Evolutionary conservation across 2,329 filamentous ascomycete genomes (phyloP).

Genomic region (Emmonsiellopsis sp.): DNA sequence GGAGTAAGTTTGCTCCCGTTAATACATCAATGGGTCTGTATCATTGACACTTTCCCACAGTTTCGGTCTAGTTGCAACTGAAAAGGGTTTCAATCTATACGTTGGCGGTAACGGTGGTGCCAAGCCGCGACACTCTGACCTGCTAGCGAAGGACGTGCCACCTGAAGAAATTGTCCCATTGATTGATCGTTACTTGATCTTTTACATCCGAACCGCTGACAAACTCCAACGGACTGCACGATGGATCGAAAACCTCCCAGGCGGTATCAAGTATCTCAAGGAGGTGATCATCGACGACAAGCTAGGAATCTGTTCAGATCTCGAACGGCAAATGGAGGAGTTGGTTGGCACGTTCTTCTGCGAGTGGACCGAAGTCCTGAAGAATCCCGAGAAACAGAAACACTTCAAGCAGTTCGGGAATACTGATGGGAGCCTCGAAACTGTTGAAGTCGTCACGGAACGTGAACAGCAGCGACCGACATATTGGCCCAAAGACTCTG

Average conservation of each 20-base stretch:
- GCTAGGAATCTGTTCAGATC: constrained; percentile 71
- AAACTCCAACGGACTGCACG: constrained; percentile 80
- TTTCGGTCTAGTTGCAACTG: constrained; percentile 83
- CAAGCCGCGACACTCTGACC: constrained; percentile 70
- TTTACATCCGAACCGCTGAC: constrained; percentile 89
- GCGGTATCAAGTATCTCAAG: constrained; percentile 72
- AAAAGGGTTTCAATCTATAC: constrained; percentile 90
- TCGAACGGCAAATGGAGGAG: constrained; percentile 81
- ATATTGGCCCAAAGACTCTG: constrained; percentile 64
- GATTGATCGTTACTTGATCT: constrained; percentile 80
- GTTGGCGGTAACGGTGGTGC: constrained; percentile 84
- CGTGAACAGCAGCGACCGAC: constrained; percentile 65
- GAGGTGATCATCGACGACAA: constrained; percentile 79
- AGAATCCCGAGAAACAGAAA: constrained; percentile 55
- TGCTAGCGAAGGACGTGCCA: constrained; percentile 78
- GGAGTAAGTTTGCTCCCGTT: constrained; percentile 48
- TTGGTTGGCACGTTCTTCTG: constrained; percentile 79
- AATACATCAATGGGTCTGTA: not conserved
- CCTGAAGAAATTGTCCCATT: constrained; percentile 75
- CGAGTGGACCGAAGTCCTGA: constrained; percentile 81
- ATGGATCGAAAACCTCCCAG: constrained; percentile 77
- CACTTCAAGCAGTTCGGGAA: constrained; percentile 80
- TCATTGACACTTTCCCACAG: constrained; percentile 27
- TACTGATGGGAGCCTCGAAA: constrained; percentile 60
- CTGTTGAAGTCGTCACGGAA: constrained; percentile 62